phyloP scores from a whole-genome alignment of 495 filamentous ascomycete genomes.

The Penicillium canescens region DNA sequence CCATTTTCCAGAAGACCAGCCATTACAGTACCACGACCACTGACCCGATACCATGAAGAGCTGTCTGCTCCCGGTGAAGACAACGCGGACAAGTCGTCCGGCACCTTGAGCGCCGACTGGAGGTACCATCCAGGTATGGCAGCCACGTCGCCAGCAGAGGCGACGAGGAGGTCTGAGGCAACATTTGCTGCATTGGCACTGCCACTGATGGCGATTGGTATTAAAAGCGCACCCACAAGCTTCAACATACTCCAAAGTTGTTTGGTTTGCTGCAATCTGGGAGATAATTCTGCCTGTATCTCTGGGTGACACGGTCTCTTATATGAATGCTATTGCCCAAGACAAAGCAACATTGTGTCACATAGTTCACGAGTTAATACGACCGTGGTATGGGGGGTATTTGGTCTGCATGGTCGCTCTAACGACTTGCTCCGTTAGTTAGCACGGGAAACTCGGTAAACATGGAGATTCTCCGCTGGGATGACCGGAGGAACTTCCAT shows the following conservation, averaged over 20 bases:
- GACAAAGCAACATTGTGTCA: conserved; percentile 1
- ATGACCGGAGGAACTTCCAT: not conserved
- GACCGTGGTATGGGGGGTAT: not conserved
- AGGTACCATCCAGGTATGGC: conserved; percentile 58
- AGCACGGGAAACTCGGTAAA: not conserved
- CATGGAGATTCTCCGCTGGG: not conserved
- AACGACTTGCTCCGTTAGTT: conserved; percentile 3
- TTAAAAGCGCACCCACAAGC: not conserved
- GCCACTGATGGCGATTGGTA: conserved; percentile 1
- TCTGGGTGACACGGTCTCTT: too few relatives aligned
- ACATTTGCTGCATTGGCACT: not conserved
- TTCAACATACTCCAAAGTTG: conserved; percentile 3
- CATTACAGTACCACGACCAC: conserved; percentile 56
- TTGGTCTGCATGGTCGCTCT: not conserved
- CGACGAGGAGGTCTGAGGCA: conserved; percentile 10
- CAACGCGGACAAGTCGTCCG: conserved; percentile 37
- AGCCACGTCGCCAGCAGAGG: conserved; percentile 29
- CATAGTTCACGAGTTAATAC: not conserved
- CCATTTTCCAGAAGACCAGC: conserved; percentile 54
- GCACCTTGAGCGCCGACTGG: conserved; percentile 43
- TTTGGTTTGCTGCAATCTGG: not conserved
- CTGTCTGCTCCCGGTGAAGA: conserved; percentile 50
- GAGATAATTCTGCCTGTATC: too few relatives aligned
- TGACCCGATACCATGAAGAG: conserved; percentile 54
- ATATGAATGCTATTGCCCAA: too few relatives aligned